phyloP scores from a whole-genome alignment of 2,329 filamentous ascomycete genomes.

The Myrmaecium sp. region DNA sequence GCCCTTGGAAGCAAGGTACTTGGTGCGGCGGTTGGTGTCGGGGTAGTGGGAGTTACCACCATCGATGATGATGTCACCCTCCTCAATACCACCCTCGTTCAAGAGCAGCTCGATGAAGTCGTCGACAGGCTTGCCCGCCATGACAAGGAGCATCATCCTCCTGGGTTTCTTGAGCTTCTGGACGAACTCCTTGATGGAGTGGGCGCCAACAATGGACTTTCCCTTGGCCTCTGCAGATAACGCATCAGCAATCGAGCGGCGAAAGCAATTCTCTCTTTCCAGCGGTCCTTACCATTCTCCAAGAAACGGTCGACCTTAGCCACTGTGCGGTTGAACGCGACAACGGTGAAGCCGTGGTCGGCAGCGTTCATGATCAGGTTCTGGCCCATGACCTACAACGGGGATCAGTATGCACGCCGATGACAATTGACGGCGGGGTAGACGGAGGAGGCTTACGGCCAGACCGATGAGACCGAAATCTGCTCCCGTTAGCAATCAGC shows the following conservation, averaged over 20 bases:
- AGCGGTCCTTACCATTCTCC: constrained; percentile 37
- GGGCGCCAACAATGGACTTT: constrained; percentile 76
- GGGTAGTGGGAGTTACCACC: constrained; percentile 99
- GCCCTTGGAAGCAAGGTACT: constrained; percentile 73
- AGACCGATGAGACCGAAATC: constrained; percentile 39
- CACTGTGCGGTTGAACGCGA: constrained; percentile 97
- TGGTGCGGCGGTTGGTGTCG: constrained; percentile 91
- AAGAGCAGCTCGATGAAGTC: constrained; percentile 96
- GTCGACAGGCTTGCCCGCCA: constrained; percentile 94
- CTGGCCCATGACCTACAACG: constrained; percentile 28
- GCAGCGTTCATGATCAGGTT: constrained; percentile 39
- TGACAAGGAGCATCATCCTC: constrained; percentile 95
- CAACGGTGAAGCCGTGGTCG: constrained; percentile 70
- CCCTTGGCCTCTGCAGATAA: constrained; percentile 43
- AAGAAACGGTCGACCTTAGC: constrained; percentile 95
- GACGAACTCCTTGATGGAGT: constrained; percentile 87
- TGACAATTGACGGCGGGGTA: not conserved
- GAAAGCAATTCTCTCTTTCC: constrained; percentile 24
- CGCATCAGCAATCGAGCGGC: constrained; percentile 12
- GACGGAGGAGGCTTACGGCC: constrained; percentile 18
- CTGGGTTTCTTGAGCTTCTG: constrained; percentile 94
- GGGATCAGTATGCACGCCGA: constrained; percentile 9
- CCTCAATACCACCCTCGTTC: constrained; percentile 23
- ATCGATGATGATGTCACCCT: constrained; percentile 86
- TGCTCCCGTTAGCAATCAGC: constrained; percentile 24